Percentiles rank a stretch among this genome's conserved stretches.
These are phyloP conservation scores for Leccinum subgranulosum DNA, from an alignment of 768 basidiomycete genomes.

Conservation along the genomic window DNA sequence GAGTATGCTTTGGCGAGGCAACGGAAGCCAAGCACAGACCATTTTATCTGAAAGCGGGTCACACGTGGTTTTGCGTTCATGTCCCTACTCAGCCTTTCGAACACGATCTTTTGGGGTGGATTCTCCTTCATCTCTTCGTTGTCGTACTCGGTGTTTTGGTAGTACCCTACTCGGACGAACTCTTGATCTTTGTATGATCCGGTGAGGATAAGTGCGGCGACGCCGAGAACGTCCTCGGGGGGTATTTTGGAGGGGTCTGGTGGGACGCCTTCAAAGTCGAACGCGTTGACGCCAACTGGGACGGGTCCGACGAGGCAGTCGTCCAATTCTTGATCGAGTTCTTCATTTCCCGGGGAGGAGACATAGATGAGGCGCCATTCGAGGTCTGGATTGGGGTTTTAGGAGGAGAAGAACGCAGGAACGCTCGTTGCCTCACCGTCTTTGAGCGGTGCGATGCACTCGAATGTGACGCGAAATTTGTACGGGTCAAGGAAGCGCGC, in stretches of 20 bases:
- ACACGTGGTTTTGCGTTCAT: slow-evolving; percentile 91
- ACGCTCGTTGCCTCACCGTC: slow-evolving; percentile 57
- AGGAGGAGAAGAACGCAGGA: neutral
- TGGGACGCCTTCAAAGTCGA: slow-evolving; percentile 89
- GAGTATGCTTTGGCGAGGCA: neutral
- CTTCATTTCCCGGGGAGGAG: slow-evolving; percentile 86
- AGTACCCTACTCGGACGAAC: slow-evolving; percentile 99
- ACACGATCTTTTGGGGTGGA: slow-evolving; percentile 64
- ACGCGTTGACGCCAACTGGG: slow-evolving; percentile 94
- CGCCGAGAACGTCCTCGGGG: slow-evolving; percentile 86
- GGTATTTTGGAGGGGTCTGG: slow-evolving; percentile 87
- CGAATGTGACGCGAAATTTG: slow-evolving; percentile 93
- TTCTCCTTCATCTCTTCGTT: slow-evolving; percentile 85
- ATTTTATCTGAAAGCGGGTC: slow-evolving; percentile 88
- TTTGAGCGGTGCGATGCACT: slow-evolving; percentile 87
- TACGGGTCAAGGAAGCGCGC: slow-evolving; percentile 90
- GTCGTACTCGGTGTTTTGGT: slow-evolving; percentile 98
- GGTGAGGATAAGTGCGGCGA: slow-evolving; percentile 95
- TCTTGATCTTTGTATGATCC: slow-evolving; percentile 96
- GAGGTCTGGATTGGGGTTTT: slow-evolving; percentile 56
- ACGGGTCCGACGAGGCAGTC: slow-evolving; percentile 97
- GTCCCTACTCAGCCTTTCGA: slow-evolving; percentile 80
- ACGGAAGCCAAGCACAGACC: slow-evolving; percentile 43
- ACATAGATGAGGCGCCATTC: slow-evolving; percentile 99
- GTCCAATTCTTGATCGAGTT: slow-evolving; percentile 95